phyloP scores from a whole-genome alignment of 2,329 filamentous ascomycete species.

The Myriangium duriaei region DNA sequence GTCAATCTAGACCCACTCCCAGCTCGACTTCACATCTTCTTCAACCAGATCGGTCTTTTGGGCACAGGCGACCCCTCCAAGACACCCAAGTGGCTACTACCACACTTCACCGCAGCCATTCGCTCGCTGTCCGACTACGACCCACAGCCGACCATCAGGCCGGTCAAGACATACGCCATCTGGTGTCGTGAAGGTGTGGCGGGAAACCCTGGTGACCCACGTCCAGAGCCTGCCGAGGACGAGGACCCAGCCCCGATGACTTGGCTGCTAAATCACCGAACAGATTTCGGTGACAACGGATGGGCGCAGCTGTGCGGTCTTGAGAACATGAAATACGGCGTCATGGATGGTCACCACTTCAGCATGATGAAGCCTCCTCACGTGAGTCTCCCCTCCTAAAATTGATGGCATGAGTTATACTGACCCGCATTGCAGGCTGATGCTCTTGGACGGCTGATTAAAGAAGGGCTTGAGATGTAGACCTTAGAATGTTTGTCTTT shows the following conservation, averaged over 20 bases:
- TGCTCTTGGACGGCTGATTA: constrained; percentile 30
- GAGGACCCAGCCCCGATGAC: constrained; percentile 42
- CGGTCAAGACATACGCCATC: constrained; percentile 51
- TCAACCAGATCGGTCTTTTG: constrained; percentile 58
- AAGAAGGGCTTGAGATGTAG: constrained; percentile 24
- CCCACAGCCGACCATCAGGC: constrained; percentile 48
- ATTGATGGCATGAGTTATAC: too few species aligned
- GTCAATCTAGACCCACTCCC: constrained; percentile 39
- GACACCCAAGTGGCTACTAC: constrained; percentile 60
- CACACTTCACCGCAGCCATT: constrained; percentile 59
- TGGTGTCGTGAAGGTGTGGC: constrained; percentile 67
- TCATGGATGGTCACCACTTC: constrained; percentile 64
- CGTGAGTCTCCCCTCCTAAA: too few species aligned
- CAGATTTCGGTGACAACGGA: constrained; percentile 56
- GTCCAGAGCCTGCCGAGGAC: constrained; percentile 49
- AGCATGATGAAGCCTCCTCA: constrained; percentile 58
- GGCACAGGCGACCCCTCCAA: constrained; percentile 48
- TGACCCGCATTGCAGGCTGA: constrained; percentile 14
- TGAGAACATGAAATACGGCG: constrained; percentile 49
- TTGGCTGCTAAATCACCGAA: constrained; percentile 62
- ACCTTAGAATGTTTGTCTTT: too few species aligned
- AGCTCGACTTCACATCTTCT: constrained; percentile 54
- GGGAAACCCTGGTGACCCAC: constrained; percentile 51
- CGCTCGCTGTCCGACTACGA: constrained; percentile 57
- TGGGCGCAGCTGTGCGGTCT: constrained; percentile 55